Percentiles rank a stretch among this genome's conserved stretches.
Evolutionary conservation across 1,284 basidiomycete species (phyloP).

Genomic region (Flammula alnicola): DNA sequence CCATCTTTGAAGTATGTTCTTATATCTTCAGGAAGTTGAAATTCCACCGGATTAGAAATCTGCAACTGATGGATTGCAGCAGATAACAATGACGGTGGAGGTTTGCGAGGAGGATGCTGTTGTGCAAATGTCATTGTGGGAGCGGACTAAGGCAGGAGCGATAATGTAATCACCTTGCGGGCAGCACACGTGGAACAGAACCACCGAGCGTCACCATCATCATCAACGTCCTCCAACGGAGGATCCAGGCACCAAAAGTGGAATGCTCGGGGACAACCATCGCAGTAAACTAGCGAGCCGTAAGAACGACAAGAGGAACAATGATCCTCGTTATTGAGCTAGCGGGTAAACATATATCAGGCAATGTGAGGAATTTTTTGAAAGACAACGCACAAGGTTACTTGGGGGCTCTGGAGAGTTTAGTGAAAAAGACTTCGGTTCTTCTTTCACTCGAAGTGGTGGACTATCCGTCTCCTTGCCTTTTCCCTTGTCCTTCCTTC

Average conservation of each 20-base stretch:
- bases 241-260: constrained; percentile 97
- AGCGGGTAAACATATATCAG: constrained; percentile 25
- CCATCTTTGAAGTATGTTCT: constrained; percentile 87
- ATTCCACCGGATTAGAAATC: constrained; percentile 76
- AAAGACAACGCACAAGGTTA: constrained; percentile 45
- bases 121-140: constrained; percentile 24
- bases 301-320: constrained; percentile 89
- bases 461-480: constrained; percentile 56
- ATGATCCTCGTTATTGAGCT: constrained; percentile 89
- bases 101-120: constrained; percentile 69
- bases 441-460: constrained; percentile 68
- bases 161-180: constrained; percentile 58
- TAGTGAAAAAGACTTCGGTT: constrained; percentile 55
- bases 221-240: constrained; percentile 85
- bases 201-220: constrained; percentile 85
- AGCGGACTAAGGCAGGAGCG: constrained; percentile 20
- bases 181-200: constrained; percentile 84
- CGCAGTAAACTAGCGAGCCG: constrained; percentile 90
- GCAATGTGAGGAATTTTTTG: constrained; percentile 25
- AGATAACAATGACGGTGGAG: constrained; percentile 64
- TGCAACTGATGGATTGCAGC: constrained; percentile 73
- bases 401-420: constrained; percentile 54
- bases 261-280: constrained; percentile 95
- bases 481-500: constrained; percentile 70
- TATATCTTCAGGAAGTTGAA: constrained; percentile 89